Percentiles rank a stretch among this genome's conserved stretches.
Conservation (phyloP, 768 basidiomycete species). For the Auricularia sp. region DNA sequence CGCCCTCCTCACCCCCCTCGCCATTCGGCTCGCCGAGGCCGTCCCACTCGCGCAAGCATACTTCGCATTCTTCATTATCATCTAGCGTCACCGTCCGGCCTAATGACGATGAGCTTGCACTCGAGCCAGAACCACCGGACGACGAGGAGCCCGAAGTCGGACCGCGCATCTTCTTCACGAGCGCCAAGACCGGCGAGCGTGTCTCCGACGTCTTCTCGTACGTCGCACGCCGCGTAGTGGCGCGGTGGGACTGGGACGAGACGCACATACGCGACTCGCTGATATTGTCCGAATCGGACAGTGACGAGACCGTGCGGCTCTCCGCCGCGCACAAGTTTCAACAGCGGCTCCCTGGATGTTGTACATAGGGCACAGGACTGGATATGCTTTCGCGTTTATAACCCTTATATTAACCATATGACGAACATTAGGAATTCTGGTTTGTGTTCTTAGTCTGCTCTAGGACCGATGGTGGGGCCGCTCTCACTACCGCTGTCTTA, state of each 20-base stretch:
- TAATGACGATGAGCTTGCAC: not conserved
- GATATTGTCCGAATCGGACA: not conserved
- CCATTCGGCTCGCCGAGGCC: slow-evolving; percentile 9
- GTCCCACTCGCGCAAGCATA: slow-evolving; percentile 6
- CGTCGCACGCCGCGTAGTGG: slow-evolving; percentile 51
- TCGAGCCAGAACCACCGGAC: slow-evolving; percentile 7
- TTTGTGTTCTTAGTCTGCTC: too few species aligned
- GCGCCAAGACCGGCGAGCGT: slow-evolving; percentile 68
- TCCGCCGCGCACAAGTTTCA: not conserved
- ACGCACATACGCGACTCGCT: not conserved
- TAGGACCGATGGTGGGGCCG: too few species aligned
- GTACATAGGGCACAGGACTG: too few species aligned
- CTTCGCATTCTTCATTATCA: slow-evolving; percentile 10
- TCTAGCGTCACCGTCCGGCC: slow-evolving; percentile 9
- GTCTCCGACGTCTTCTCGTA: slow-evolving; percentile 70
- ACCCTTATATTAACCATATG: too few species aligned
- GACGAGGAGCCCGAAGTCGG: slow-evolving; percentile 30
- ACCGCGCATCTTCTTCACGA: slow-evolving; percentile 62
- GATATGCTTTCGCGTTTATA: too few species aligned
- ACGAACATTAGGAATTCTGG: too few species aligned
- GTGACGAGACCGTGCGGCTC: not conserved
- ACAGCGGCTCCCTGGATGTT: not conserved
- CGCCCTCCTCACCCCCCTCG: slow-evolving; percentile 31
- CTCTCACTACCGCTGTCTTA: too few species aligned
- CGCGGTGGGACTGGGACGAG: slow-evolving; percentile 60